Base-by-base conservation (phyloP, 2,329 filamentous ascomycete species). In the Fusarium camptoceras region DNA sequence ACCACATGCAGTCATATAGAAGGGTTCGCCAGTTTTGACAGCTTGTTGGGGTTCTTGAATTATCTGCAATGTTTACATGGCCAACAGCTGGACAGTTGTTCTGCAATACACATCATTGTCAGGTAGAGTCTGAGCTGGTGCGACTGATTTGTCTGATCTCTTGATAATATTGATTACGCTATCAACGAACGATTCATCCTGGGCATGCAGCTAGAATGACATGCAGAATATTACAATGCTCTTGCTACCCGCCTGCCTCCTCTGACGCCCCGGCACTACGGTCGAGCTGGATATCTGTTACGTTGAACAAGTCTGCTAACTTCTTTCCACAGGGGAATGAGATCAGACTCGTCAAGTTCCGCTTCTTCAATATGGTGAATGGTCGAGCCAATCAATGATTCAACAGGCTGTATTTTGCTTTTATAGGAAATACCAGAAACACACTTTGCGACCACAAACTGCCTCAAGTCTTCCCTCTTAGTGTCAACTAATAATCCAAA, bases 381-480 rank as follows among this genome's bases (percentile, higher is more conserved):
- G 34, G 18, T 1, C 12, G 34, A 37, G 18, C 34, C 18, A 18
- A 37, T 37, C 34, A n/a, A n/a, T 18, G 34, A 37, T n/a, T 37
- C 34, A 37, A 37, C 6, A n/a, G 34, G 34, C 34, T 4, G 9
- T 6, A 37, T n/a, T 37, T n/a, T n/a, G 34, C 31, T 16, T 10
- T 2, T 1, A 0, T 5, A 3, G 5, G 9, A 6, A 5, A 16
- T 0, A 37, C 0, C 0, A 18, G 31, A 18, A 18, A 1, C 1
- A 16, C 5, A 5, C 5, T 37, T 18, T n/a, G 18, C 34, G 7
- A 37, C 34, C 0, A 37, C 34, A n/a, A n/a, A 37, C 2, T 1
- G 34, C 18, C 34, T 37, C 34, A 37, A 2, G 9, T 37, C 34
- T n/a, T 3, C 2, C 34, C n/a, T 7, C 34, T 7, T n/a, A 12